Percentiles rank a stretch among this genome's conserved stretches.
phyloP scores from a whole-genome alignment of 2,329 filamentous ascomycete species.

The Capronia americana region DNA sequence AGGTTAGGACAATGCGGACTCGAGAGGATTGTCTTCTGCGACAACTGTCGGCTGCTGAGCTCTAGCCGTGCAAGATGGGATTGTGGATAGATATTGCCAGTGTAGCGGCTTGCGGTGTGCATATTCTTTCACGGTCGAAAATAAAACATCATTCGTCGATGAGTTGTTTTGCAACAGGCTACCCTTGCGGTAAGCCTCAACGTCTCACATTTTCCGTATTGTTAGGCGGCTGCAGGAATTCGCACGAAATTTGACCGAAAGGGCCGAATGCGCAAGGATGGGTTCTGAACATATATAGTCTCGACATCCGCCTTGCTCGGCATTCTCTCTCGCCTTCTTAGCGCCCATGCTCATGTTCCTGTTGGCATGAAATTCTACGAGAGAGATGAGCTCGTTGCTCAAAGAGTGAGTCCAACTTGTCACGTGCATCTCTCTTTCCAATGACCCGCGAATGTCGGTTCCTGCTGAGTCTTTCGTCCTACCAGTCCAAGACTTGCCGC shows the following conservation, averaged over 20 bases:
- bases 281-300: neutral
- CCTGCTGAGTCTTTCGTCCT: neutral
- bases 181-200: neutral
- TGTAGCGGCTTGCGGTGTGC: neutral
- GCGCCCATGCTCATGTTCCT: neutral
- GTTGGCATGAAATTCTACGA: neutral
- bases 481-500: neutral
- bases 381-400: neutral
- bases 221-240: neutral
- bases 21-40: constrained; percentile 3
- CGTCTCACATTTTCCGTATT: neutral
- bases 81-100: neutral
- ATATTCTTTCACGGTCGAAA: constrained; percentile 5
- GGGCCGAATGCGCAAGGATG: neutral
- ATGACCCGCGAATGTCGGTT: neutral
- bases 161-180: neutral
- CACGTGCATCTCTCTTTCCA: neutral
- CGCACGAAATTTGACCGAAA: neutral
- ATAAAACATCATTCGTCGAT: neutral
- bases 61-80: constrained; percentile 1
- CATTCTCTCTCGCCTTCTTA: neutral
- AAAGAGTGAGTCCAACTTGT: neutral
- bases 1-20: neutral
- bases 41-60: neutral
- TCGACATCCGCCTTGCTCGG: neutral